Base-by-base conservation (phyloP, 2,329 filamentous ascomycete genomes). In the Xylariaceae sp. region DNA sequence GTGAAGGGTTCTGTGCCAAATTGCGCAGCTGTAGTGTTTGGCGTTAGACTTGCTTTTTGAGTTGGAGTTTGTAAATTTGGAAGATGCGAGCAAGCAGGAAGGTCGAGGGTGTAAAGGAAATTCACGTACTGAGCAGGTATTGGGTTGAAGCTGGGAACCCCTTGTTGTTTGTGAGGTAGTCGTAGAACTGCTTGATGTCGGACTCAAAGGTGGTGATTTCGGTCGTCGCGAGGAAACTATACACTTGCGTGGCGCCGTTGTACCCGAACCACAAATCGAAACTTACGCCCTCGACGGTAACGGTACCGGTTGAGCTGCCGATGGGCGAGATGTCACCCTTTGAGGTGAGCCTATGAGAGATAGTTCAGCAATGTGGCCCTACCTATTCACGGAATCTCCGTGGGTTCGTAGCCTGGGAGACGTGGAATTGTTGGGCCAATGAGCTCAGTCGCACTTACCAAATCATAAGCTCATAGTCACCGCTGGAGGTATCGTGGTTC, bases 391-490 rank as follows among this genome's bases (percentile, higher is more conserved):
- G 12, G 13, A 31, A 28, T 28, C 4, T 28, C 7, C 22, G 7
- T 38, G 34, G 13, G 34, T 16, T 43, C 33, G 17, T 16, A n/a
- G 19, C 13, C 2, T 33, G 19, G 31, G 17, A 40, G 17, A 17
- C 7, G 40, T 14, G 22, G 31, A 48, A 31, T 10, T 16, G 34
- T 38, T 4, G 31, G 14, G 40, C n/a, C 9, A 16, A 28, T n/a
- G n/a, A n/a, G n/a, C n/a, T n/a, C n/a, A n/a, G 22, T 28, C 22
- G 22, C 22, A 17, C 55, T 53, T 47, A 57, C 55, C 55, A 58
- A 40, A 58, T 39, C 55, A 58, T 58, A 9, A 58, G 50, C 42
- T 58, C 55, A 16, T 58, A 58, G 42, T 58, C 55, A 7, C 55
- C 55, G 28, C 47, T 49, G 39, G 45, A 47, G 12, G 53, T 42